Evolutionary conservation across 306 rosid species (phyloP), one percentile per base, ranked within the genome.

Genomic region (Gleditsia sinensis): DNA sequence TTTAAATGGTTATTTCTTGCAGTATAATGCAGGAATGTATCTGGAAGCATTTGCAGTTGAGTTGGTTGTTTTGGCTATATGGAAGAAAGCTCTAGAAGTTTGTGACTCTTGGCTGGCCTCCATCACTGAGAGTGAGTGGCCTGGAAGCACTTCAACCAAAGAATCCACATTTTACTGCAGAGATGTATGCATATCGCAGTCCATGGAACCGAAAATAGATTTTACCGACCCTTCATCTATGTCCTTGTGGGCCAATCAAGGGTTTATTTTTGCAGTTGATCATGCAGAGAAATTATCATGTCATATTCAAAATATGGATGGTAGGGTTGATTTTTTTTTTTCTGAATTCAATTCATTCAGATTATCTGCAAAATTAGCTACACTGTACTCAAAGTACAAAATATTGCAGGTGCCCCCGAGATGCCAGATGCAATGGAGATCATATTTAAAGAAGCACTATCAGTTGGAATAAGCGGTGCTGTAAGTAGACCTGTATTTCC

Each of bases 341-440:
- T 73, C 80, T 10, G 33, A 77, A 34, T 71, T 68, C 32, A 48
- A n/a, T 72, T 51, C 50, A 56, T 57, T 77, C 34, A 13, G 30
- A 17, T 48, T 45, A 28, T n/a, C 43, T 14, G 2, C 27, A 71
- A 39, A 37, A 16, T 37, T 71, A 9, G 48, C 32, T 57, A 12
- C 21, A 0, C 54, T 42, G 58, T 72, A 43, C 67, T 58, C 25
- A 43, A 50, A 74, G 27, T 40, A 12, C 28, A 43, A 55, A 42
- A 72, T 28, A 27, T 43, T 56, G 55, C 76, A 58, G 68, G 45
- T 72, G 58, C 77, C 27, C 24, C 68, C 32, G 83, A 84, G 83
- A 86, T 95, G 92, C 99, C 99, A 17, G 97, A 95, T 54, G 97
- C 93, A 39, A 90, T 95, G 90, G 98, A 90, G 78, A 86, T 72